Percentiles rank a stretch among this genome's conserved stretches.
phyloP scores from a whole-genome alignment of 495 filamentous ascomycete genomes.

The Glutinoglossum americanum region DNA sequence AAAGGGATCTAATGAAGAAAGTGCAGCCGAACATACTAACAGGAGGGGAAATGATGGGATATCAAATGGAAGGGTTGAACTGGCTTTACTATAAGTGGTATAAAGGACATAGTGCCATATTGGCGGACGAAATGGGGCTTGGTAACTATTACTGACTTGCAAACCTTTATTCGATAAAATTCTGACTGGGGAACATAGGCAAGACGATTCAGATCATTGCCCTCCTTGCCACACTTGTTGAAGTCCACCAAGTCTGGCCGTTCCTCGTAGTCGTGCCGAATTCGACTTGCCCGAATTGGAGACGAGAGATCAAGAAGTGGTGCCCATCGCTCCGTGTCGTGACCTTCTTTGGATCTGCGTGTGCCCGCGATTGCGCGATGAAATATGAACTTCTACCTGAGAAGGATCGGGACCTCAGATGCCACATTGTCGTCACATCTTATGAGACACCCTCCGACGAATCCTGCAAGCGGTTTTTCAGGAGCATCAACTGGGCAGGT shows the following conservation, averaged over 20 bases:
- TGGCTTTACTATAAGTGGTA: constrained; percentile 93
- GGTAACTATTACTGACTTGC: not conserved
- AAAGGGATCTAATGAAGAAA: constrained; percentile 37
- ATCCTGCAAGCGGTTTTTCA: constrained; percentile 38
- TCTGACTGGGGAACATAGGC: constrained; percentile 20
- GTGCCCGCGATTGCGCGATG: constrained; percentile 41
- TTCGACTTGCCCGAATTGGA: constrained; percentile 83
- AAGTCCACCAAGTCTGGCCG: constrained; percentile 68
- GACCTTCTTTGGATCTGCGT: constrained; percentile 61
- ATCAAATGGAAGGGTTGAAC: constrained; percentile 84
- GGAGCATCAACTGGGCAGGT: constrained; percentile 56
- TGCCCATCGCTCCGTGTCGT: constrained; percentile 68
- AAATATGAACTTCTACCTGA: constrained; percentile 69
- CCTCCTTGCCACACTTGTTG: constrained; percentile 53
- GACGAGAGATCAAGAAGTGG: constrained; percentile 91
- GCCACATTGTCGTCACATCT: constrained; percentile 84
- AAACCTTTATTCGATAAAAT: too few species aligned
- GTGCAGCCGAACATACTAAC: constrained; percentile 51
- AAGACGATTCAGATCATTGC: constrained; percentile 93
- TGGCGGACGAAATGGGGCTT: constrained; percentile 97
- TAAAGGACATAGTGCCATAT: constrained; percentile 61
- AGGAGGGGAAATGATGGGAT: constrained; percentile 73
- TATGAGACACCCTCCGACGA: constrained; percentile 68
- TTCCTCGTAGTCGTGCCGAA: constrained; percentile 90
- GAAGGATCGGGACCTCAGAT: constrained; percentile 37